Evolutionary conservation across 495 filamentous ascomycete genomes (phyloP), one percentile per base, ranked within the genome.

Genomic region (Trichoderma virens): DNA sequence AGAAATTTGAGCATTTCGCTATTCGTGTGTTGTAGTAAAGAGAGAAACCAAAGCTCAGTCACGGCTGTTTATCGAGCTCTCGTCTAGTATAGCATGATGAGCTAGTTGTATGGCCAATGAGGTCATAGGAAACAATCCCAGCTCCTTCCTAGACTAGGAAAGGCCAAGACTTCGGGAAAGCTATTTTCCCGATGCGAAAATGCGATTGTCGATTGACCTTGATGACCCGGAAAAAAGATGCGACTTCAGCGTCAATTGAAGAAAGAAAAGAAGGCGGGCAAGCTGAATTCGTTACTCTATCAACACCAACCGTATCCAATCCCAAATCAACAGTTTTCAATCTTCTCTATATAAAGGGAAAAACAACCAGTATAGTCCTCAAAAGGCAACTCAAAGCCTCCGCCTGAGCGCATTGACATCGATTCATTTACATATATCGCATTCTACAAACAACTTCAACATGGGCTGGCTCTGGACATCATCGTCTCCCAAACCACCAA

Each of bases 381-480:
- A 20, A 23, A 47, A 5, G 5, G 6, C 20, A 20, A n/a, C 18
- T 11, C 14, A 14, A 23, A 61, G 1, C 31, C 18, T 3, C 59
- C 6, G 14, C 16, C 31, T 7, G 18, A 28, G 30, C 13, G 6
- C 34, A 35, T 35, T 31, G 16, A n/a, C 27, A 38, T 23, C 56
- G 7, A 23, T 16, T 30, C 25, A 47, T 28, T 11, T 27, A 45
- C 47, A 28, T 14, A 2, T 25, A 56, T 28, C 51, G 51, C 45
- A 16, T 20, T 51, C 51, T 30, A 2, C 51, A 8, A 56, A 56
- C 30, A 27, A 25, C 51, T 18, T 59, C 72, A 76, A 62, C 38
- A 84, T 84, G 82, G 80, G 80, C 64, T 84, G 81, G 81, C 74
- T 82, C 66, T 84, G 81, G 81, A 70, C 74, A 18, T 65, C 70